phyloP scores from a whole-genome alignment of 2,329 filamentous ascomycete species.

The Colletotrichum neosansevieriae region DNA sequence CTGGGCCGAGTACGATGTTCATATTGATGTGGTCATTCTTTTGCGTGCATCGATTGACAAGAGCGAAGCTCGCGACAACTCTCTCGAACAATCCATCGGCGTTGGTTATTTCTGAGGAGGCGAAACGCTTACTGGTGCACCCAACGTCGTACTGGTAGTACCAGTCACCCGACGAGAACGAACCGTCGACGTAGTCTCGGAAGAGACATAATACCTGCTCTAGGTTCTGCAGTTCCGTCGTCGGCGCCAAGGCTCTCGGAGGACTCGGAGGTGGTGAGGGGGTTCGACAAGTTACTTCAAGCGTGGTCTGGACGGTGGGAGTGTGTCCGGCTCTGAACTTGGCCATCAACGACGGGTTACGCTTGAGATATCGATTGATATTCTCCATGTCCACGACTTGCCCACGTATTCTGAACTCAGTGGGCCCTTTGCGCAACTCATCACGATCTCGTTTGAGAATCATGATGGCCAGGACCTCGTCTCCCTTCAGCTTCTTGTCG shows the following conservation, averaged over 20 bases:
- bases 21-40: conserved; percentile 49
- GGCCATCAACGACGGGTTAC: conserved; percentile 52
- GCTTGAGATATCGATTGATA: conserved; percentile 55
- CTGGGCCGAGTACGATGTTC: conserved; percentile 48
- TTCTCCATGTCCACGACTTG: conserved; percentile 54
- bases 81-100: conserved; percentile 52
- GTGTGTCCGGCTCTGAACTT: conserved; percentile 48
- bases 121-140: conserved; percentile 43
- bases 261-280: conserved; percentile 46
- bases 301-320: conserved; percentile 47
- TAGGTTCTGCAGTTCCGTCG: conserved; percentile 43
- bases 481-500: conserved; percentile 56
- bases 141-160: conserved; percentile 47
- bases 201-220: conserved; percentile 48
- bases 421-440: conserved; percentile 46
- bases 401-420: conserved; percentile 53
- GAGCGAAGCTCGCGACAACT: conserved; percentile 49
- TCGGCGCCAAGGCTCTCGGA: conserved; percentile 41
- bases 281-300: conserved; percentile 50
- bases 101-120: conserved; percentile 41
- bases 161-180: conserved; percentile 47
- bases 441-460: conserved; percentile 53
- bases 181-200: conserved; percentile 47
- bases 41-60: conserved; percentile 51
- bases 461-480: conserved; percentile 55